Conservation (phyloP, 2,329 filamentous ascomycete species). For the Monosporascus cannonballus region DNA sequence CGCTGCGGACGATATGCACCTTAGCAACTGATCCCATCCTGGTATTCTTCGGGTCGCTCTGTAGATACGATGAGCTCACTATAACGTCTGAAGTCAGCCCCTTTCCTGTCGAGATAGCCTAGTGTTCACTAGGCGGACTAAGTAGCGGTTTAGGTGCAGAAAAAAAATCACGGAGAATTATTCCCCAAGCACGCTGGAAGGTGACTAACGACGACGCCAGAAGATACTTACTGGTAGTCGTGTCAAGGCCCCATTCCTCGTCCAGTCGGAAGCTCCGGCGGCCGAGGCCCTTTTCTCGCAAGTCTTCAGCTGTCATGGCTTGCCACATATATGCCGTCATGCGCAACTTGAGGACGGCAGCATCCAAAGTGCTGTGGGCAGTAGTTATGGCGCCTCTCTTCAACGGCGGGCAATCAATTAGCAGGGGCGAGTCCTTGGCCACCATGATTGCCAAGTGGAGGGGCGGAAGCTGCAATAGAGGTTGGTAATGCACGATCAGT, state of each 20-base stretch:
- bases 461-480: constrained; percentile 51
- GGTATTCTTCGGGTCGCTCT: constrained; percentile 24
- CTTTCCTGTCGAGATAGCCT: too few species aligned
- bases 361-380: constrained; percentile 44
- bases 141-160: too few species aligned
- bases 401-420: constrained; percentile 59
- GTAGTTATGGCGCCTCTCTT: constrained; percentile 52
- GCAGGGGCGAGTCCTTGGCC: constrained; percentile 61
- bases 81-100: too few species aligned
- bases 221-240: constrained; percentile 17
- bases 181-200: too few species aligned
- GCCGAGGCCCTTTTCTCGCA: constrained; percentile 63
- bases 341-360: constrained; percentile 63
- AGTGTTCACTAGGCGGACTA: too few species aligned
- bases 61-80: neutral
- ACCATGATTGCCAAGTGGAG: constrained; percentile 65
- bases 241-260: constrained; percentile 66
- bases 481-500: constrained; percentile 41
- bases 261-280: constrained; percentile 67
- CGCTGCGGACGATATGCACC: constrained; percentile 60
- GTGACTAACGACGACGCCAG: too few species aligned
- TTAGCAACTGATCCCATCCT: constrained; percentile 57
- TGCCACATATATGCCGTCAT: constrained; percentile 75
- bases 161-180: too few species aligned
- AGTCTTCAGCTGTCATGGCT: constrained; percentile 68